A percentile compares a stretch with the other conserved stretches of the same genome.
Conservation (phyloP, 768 basidiomycete genomes). For the Ramaria sp. region DNA sequence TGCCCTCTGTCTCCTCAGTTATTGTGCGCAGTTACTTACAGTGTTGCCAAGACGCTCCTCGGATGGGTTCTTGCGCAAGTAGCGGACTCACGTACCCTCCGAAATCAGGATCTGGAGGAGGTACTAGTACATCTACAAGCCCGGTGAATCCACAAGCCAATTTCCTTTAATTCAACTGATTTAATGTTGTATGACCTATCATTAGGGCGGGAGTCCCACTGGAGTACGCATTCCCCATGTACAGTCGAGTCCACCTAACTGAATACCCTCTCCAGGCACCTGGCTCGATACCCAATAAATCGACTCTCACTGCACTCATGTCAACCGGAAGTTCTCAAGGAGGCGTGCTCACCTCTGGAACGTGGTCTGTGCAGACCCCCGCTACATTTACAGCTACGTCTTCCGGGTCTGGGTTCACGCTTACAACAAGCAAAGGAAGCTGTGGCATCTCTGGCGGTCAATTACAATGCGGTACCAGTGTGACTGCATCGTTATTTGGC, state of each 20-base stretch:
- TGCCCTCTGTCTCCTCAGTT: constrained; percentile 30
- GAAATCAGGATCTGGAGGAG: constrained; percentile 29
- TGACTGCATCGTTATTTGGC: constrained; percentile 35
- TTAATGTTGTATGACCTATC: background rate
- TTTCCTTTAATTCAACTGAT: background rate
- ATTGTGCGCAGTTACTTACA: constrained; percentile 23
- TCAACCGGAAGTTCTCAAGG: constrained; percentile 28
- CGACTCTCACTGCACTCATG: constrained; percentile 32
- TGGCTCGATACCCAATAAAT: constrained; percentile 31
- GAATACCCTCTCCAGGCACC: constrained; percentile 1
- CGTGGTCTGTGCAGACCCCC: constrained; percentile 51
- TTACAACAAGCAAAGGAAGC: constrained; percentile 47
- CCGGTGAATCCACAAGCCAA: background rate
- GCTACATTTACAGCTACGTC: constrained; percentile 45
- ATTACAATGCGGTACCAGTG: constrained; percentile 43
- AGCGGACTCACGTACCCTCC: constrained; percentile 50
- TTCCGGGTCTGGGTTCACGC: constrained; percentile 38
- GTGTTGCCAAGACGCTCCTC: constrained; percentile 34
- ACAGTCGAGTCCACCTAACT: background rate
- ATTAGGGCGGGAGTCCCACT: background rate
- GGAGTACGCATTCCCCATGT: background rate
- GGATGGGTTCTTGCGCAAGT: constrained; percentile 40
- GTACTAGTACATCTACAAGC: background rate
- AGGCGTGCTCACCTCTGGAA: constrained; percentile 44
- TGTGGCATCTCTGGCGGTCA: constrained; percentile 39